These are phyloP conservation scores for Beta corolliflora DNA, from an alignment of 179 eudicot species.

Conservation along the genomic window DNA sequence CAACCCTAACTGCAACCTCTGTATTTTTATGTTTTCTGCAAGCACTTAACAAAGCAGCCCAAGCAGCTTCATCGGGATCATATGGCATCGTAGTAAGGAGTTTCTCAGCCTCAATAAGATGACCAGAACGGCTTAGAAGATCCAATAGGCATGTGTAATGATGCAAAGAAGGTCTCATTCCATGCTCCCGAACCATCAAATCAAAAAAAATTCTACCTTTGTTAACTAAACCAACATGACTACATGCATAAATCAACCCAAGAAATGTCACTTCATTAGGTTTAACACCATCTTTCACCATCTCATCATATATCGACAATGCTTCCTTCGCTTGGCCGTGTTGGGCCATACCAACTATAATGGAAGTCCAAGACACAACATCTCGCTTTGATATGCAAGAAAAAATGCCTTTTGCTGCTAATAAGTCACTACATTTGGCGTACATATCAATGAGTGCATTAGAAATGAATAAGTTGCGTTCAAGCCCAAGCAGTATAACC, in stretches of 20 bases:
- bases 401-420: constrained; percentile 55
- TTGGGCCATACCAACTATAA: constrained; percentile 81
- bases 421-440: constrained; percentile 79
- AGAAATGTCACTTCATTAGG: constrained; percentile 85
- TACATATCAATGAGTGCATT: constrained; percentile 82
- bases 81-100: constrained; percentile 71
- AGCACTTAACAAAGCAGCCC: constrained; percentile 81
- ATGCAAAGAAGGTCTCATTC: constrained; percentile 60
- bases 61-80: constrained; percentile 78
- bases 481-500: constrained; percentile 62
- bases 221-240: constrained; percentile 78
- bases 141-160: constrained; percentile 83
- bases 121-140: constrained; percentile 78
- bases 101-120: constrained; percentile 70
- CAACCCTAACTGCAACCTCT: constrained; percentile 53
- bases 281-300: constrained; percentile 56
- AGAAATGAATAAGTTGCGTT: constrained; percentile 46
- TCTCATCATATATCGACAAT: constrained; percentile 57
- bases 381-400: constrained; percentile 43
- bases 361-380: constrained; percentile 86
- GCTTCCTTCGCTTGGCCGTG: constrained; percentile 79
- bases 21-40: constrained; percentile 56
- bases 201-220: constrained; percentile 59
- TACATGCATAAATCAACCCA: constrained; percentile 80
- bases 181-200: constrained; percentile 59